phyloP scores from a whole-genome alignment of 2,329 filamentous ascomycete species.

The Talaromyces sp. region DNA sequence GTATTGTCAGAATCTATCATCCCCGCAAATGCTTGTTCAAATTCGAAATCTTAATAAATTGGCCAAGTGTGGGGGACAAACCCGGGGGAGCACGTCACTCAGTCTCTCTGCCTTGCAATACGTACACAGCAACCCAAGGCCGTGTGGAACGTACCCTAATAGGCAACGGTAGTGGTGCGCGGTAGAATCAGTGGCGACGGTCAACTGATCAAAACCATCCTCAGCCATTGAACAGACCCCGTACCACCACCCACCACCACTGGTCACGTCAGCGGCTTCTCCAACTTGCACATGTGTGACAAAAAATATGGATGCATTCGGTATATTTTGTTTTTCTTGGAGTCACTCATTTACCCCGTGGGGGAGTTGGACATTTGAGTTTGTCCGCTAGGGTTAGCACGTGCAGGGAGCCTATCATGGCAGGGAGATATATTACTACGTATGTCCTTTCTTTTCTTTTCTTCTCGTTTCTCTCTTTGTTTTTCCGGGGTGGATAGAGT shows the following conservation, averaged over 20 bases:
- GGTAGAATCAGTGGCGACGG: background rate
- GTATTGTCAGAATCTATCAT: background rate
- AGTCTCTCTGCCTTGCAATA: background rate
- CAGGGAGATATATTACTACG: background rate
- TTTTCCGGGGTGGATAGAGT: background rate
- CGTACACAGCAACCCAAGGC: background rate
- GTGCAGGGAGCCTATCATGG: background rate
- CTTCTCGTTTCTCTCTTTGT: background rate
- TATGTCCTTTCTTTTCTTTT: background rate
- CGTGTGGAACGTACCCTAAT: background rate
- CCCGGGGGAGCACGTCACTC: background rate
- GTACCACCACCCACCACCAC: background rate
- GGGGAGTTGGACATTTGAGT: slow-evolving; percentile 1
- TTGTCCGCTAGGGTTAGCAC: background rate
- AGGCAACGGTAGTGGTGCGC: background rate
- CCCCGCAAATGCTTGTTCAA: background rate
- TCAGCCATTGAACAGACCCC: background rate
- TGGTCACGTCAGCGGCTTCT: background rate
- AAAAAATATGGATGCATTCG: background rate
- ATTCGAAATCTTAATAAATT: background rate
- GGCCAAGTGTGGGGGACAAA: background rate
- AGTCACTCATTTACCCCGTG: background rate
- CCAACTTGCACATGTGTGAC: background rate
- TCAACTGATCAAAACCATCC: background rate
- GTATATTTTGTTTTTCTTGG: slow-evolving; percentile 2